phyloP scores from a whole-genome alignment of 2,329 filamentous ascomycete species.

The Sodiomyces alkalinus region DNA sequence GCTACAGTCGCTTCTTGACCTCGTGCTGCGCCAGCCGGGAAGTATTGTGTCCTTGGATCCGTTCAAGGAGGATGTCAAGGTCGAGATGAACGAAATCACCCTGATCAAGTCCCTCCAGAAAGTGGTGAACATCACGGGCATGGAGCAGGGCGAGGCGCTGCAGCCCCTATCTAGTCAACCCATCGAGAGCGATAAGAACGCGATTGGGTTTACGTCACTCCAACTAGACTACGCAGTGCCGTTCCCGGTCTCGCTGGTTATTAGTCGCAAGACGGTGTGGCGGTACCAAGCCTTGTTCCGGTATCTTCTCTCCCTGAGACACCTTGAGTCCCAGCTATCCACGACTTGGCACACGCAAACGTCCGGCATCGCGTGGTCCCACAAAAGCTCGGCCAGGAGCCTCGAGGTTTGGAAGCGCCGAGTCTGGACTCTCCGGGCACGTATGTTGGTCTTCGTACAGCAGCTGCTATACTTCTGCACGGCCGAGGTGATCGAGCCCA shows the following conservation, averaged over 20 bases:
- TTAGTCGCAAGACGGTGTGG: conserved; percentile 92
- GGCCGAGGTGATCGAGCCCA: conserved; percentile 91
- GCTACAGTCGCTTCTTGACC: conserved; percentile 85
- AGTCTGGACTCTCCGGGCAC: conserved; percentile 78
- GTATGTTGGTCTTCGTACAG: conserved; percentile 96
- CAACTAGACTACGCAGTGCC: conserved; percentile 91
- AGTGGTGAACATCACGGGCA: conserved; percentile 90
- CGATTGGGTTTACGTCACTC: conserved; percentile 79
- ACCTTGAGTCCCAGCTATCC: conserved; percentile 77
- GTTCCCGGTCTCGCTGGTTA: conserved; percentile 88
- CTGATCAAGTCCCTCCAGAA: conserved; percentile 90
- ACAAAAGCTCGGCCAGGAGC: conserved; percentile 55
- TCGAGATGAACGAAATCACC: conserved; percentile 90
- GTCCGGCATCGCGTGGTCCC: conserved; percentile 66
- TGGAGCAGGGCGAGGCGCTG: conserved; percentile 77
- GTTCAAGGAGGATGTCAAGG: conserved; percentile 96
- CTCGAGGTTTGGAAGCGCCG: conserved; percentile 87
- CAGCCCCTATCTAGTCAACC: conserved; percentile 53
- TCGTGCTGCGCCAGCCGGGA: conserved; percentile 90
- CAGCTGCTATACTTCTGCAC: conserved; percentile 96
- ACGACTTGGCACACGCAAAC: conserved; percentile 84
- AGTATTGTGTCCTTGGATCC: conserved; percentile 88
- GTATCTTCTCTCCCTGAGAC: conserved; percentile 76
- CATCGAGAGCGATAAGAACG: conserved; percentile 71
- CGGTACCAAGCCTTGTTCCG: conserved; percentile 93